Conservation (phyloP, 257 asterid genomes). For the Cinchona pubescens region DNA sequence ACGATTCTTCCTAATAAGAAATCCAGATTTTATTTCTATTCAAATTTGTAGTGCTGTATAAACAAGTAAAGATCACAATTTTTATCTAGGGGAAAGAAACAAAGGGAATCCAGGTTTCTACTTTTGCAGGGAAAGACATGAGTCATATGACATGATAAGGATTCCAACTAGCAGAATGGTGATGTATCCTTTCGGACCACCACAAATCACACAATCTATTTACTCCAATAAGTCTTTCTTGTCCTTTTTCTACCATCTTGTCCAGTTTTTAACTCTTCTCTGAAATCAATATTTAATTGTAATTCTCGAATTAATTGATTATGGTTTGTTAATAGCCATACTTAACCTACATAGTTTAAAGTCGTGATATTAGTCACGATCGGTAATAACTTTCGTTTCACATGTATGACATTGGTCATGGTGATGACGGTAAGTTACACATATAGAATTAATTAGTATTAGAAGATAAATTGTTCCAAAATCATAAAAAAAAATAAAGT, state of each 20-base stretch:
- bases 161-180: slow-evolving; percentile 21
- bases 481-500: too few relatives aligned
- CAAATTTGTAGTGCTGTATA: neutral
- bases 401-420: too few relatives aligned
- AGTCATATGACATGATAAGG: slow-evolving; percentile 28
- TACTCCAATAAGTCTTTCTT: slow-evolving; percentile 20
- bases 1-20: slow-evolving; percentile 1
- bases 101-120: slow-evolving; percentile 12
- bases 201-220: slow-evolving; percentile 19
- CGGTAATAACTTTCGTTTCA: too few relatives aligned
- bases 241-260: slow-evolving; percentile 7
- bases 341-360: too few relatives aligned
- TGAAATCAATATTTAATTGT: neutral
- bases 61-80: neutral
- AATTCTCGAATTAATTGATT: neutral
- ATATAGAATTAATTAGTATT: too few relatives aligned
- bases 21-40: neutral
- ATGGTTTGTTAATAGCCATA: neutral
- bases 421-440: too few relatives aligned
- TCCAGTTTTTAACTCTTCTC: slow-evolving; percentile 2
- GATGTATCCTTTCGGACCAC: slow-evolving; percentile 34
- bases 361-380: too few relatives aligned
- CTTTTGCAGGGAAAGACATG: slow-evolving; percentile 17
- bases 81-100: slow-evolving; percentile 11
- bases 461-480: too few relatives aligned